These are phyloP conservation scores for Collybia nuda DNA, from an alignment of 768 basidiomycete species.

Conservation along the genomic window DNA sequence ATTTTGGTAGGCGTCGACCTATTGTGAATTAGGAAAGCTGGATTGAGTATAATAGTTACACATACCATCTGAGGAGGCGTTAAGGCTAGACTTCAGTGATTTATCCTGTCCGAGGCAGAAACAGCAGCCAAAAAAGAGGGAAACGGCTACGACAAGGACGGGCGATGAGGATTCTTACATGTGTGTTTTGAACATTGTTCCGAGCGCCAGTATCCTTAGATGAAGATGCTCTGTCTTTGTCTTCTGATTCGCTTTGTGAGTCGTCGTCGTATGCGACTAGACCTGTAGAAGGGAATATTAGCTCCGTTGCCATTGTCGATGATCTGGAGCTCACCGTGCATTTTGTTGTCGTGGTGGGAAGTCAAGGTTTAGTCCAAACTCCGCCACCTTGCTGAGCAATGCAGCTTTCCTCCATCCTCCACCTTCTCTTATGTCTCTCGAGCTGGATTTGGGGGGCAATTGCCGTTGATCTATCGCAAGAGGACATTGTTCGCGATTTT, in stretches of 20 bases:
- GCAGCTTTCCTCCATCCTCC: slow-evolving; percentile 27
- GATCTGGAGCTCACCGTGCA: slow-evolving; percentile 8
- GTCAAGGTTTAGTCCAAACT: slow-evolving; percentile 17
- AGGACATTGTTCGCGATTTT: slow-evolving; percentile 43
- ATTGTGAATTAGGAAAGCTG: neutral
- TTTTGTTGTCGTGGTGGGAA: slow-evolving; percentile 10
- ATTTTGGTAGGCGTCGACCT: slow-evolving; percentile 46
- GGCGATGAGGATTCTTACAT: slow-evolving; percentile 63
- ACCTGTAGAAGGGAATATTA: slow-evolving; percentile 29
- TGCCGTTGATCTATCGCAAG: slow-evolving; percentile 26
- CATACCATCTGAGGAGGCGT: slow-evolving; percentile 43
- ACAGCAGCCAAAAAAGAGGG: slow-evolving; percentile 62
- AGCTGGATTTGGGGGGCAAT: slow-evolving; percentile 30
- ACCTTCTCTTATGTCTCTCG: slow-evolving; percentile 30
- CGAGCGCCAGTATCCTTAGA: slow-evolving; percentile 20
- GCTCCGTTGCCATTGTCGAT: too few relatives aligned
- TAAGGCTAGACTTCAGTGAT: slow-evolving; percentile 37
- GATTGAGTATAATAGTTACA: slow-evolving; percentile 6
- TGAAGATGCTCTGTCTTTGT: slow-evolving; percentile 32
- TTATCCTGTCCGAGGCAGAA: slow-evolving; percentile 69
- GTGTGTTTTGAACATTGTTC: slow-evolving; percentile 21
- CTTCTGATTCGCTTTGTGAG: slow-evolving; percentile 58
- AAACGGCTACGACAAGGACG: slow-evolving; percentile 42
- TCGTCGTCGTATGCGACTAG: slow-evolving; percentile 67
- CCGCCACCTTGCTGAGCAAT: slow-evolving; percentile 17